Conservation (phyloP, 306 rosid species). For the Quercus alba region DNA sequence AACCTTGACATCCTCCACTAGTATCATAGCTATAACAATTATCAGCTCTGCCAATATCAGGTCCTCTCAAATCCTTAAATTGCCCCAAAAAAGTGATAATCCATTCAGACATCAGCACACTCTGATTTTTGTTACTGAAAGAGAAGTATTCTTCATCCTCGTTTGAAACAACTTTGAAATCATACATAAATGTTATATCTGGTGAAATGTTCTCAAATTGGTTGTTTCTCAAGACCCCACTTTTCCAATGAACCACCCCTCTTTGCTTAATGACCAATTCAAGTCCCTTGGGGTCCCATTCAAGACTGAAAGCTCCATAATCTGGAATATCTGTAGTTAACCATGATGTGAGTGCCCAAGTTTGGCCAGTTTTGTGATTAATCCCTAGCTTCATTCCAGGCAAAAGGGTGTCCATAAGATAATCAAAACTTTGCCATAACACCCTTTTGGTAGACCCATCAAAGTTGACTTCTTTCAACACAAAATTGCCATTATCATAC, state of each 20-base stretch:
- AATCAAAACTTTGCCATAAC: constrained; percentile 20
- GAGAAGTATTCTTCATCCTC: not conserved
- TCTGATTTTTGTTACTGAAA: not conserved
- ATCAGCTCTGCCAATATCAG: constrained; percentile 1
- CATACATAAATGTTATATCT: not conserved
- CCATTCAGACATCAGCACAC: constrained; percentile 6
- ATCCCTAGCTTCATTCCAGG: constrained; percentile 7
- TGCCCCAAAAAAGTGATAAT: constrained; percentile 7
- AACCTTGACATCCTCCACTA: too few species aligned
- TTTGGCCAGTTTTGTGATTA: not conserved
- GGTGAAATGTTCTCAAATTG: too few species aligned
- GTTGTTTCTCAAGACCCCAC: too few species aligned
- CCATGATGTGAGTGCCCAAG: not conserved
- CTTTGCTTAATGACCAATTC: too few species aligned
- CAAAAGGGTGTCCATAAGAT: not conserved
- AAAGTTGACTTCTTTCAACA: not conserved
- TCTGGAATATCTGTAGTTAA: not conserved
- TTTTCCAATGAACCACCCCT: too few species aligned
- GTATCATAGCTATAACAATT: not conserved
- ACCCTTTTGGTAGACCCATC: not conserved
- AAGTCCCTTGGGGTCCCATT: too few species aligned
- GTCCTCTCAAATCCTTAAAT: constrained; percentile 8
- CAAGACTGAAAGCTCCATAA: not conserved
- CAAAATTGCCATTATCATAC: constrained; percentile 12
- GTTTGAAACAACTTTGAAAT: not conserved